These are phyloP conservation scores for Penicillium sp. DNA, from an alignment of 2,329 filamentous ascomycete genomes.

Conservation along the genomic window DNA sequence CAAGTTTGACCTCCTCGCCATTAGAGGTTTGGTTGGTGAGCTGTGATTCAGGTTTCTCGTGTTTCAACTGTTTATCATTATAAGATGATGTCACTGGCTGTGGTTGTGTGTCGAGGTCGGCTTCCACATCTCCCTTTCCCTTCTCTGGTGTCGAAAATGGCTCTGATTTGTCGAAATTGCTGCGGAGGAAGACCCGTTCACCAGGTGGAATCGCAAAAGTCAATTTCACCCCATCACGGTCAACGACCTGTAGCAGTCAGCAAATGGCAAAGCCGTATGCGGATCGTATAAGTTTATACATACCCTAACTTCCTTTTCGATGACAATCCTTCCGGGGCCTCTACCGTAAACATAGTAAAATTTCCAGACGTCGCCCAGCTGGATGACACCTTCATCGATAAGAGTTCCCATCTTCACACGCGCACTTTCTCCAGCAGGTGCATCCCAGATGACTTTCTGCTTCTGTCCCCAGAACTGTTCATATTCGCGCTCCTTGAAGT, in stretches of 20 bases:
- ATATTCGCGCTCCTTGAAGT: constrained; percentile 47
- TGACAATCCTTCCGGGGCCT: constrained; percentile 20
- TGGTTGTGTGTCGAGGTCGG: not conserved
- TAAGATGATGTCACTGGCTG: not conserved
- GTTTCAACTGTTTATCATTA: not conserved
- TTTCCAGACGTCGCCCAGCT: constrained; percentile 37
- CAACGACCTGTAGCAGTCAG: constrained; percentile 26
- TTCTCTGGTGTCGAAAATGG: not conserved
- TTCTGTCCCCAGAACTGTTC: constrained; percentile 54
- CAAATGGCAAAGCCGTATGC: not conserved
- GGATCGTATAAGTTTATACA: not conserved
- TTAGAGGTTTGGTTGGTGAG: not conserved
- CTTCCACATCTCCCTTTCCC: not conserved
- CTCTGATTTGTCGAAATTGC: not conserved
- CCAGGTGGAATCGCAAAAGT: constrained; percentile 36
- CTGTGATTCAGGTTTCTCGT: not conserved
- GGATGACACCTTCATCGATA: constrained; percentile 30
- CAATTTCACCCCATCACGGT: constrained; percentile 26
- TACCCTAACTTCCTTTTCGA: constrained; percentile 40
- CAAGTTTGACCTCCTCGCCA: not conserved
- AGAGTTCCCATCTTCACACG: constrained; percentile 34
- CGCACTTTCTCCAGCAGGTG: constrained; percentile 37
- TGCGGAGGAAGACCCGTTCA: constrained; percentile 28
- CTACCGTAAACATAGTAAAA: constrained; percentile 27
- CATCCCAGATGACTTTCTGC: constrained; percentile 29